A percentile compares a stretch with the other conserved stretches of the same genome.
phyloP scores from a whole-genome alignment of 768 basidiomycete genomes.

The Boletellus emodensis region DNA sequence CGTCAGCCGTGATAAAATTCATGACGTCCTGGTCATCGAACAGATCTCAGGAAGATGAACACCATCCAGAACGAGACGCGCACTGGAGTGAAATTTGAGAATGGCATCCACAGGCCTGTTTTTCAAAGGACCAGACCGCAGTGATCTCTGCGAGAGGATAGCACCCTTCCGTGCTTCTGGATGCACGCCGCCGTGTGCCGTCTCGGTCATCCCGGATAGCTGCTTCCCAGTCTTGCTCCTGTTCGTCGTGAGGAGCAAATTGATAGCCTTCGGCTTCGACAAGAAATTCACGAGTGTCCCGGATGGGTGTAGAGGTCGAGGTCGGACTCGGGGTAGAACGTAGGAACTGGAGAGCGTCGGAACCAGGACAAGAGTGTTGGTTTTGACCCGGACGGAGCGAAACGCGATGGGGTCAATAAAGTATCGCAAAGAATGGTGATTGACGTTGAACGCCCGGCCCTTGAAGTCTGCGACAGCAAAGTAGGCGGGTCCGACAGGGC shows the following conservation, averaged over 20 bases:
- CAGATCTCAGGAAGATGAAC: background rate
- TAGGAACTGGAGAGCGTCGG: conserved; percentile 50
- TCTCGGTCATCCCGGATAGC: conserved; percentile 14
- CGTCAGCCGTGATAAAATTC: conserved; percentile 41
- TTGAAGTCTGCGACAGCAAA: conserved; percentile 19
- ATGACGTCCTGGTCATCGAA: conserved; percentile 12
- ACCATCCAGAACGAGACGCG: conserved; percentile 8
- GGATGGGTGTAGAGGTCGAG: conserved; percentile 48
- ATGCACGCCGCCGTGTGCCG: conserved; percentile 8
- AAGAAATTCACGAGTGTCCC: conserved; percentile 32
- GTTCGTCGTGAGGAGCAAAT: conserved; percentile 21
- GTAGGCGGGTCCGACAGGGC: conserved; percentile 19
- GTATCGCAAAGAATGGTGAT: conserved; percentile 34
- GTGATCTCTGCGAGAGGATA: conserved; percentile 7
- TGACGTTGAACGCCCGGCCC: conserved; percentile 32
- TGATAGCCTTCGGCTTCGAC: conserved; percentile 27
- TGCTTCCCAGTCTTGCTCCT: conserved; percentile 16
- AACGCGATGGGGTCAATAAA: conserved; percentile 39
- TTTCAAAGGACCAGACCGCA: conserved; percentile 26
- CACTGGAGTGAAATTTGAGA: conserved; percentile 48
- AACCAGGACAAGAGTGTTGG: conserved; percentile 48
- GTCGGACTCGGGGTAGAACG: conserved; percentile 43
- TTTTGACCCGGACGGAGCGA: conserved; percentile 40
- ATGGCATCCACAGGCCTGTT: conserved; percentile 25
- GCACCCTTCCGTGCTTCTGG: rapidly evolving